Conservation (phyloP, 257 asterid genomes). For the Solanum sejunctum region DNA sequence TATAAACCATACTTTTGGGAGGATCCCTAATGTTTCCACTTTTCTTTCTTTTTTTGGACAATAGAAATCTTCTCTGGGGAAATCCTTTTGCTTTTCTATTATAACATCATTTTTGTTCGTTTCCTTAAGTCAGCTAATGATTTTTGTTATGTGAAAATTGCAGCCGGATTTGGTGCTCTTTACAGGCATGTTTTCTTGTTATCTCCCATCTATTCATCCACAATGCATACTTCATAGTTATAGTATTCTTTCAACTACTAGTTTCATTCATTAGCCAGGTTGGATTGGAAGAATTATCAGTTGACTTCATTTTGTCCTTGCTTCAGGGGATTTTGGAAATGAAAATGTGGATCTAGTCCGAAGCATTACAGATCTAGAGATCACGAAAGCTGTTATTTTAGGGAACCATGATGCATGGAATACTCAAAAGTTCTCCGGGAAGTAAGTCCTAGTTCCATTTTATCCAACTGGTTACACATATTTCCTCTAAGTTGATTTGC, state of each 20-base stretch:
- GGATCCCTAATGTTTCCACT: background rate
- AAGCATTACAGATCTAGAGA: constrained; percentile 56
- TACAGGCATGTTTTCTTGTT: constrained; percentile 67
- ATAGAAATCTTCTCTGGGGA: background rate
- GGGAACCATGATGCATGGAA: constrained; percentile 98
- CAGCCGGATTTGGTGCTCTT: constrained; percentile 97
- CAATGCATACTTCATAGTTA: background rate
- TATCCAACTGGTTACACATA: background rate
- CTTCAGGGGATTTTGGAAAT: constrained; percentile 95
- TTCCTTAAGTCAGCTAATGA: constrained; percentile 12
- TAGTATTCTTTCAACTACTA: background rate
- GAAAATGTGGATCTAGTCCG: constrained; percentile 71
- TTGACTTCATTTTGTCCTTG: constrained; percentile 15
- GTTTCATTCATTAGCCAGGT: background rate
- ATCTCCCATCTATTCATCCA: constrained; percentile 1
- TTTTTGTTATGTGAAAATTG: constrained; percentile 23
- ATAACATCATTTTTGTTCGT: background rate
- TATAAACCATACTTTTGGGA: background rate
- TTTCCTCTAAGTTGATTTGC: background rate
- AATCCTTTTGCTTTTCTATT: background rate
- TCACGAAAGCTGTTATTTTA: constrained; percentile 69
- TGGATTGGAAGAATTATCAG: background rate
- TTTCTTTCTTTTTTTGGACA: background rate
- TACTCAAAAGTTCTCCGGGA: constrained; percentile 54
- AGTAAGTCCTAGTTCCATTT: constrained; percentile 21